Base-by-base conservation (phyloP, 2,329 filamentous ascomycete genomes). In the Cladophialophora yegresii region DNA sequence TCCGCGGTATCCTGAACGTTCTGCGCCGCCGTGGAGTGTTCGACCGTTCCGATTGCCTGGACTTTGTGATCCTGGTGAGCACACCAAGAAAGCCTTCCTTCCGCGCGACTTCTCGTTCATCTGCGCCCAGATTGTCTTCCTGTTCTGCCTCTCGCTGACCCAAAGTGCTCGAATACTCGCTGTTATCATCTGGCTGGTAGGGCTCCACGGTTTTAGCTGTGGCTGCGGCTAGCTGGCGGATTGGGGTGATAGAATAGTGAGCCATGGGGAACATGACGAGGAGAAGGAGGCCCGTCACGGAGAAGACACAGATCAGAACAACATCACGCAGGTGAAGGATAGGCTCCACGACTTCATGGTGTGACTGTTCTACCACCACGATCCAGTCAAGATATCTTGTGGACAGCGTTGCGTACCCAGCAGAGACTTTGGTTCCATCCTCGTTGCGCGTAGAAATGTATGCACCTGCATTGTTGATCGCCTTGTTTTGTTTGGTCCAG, bases 301-400 rank as follows among this genome's bases (percentile, higher is more conserved):
- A 91, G 74, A 96, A 96, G 0, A 96, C 89, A 66, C 91, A 96
- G 4, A 87, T 91, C 1, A 96, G 77, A 1, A 97, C 84, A 57
- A 96, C 91, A 54, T 89, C 87, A 22, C 90, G 86, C n/a, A 96
- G 81, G 22, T 86, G 87, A 30, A 81, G 77, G 63, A 96, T 92
- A 0, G 92, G 90, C 7, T 82, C 81, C 78, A 89, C 92, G 0
- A 92, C 91, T 76, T 96, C 92, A 23, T 75, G 75, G 67, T 86
- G 86, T 2, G 86, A 81, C 75, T 95, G 88, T 74, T 96, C 93
- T 0, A 96, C 85, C 2, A 96, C 72, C 3, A 97, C 79, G 4
- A 90, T 87, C 93, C 93, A 97, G 72, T 93, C 86, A 7, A 90
- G 90, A 58, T 96, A 77, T 0, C 78, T 74, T 4, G 83, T 91